Base-by-base conservation (phyloP, 2,329 filamentous ascomycete species). In the Colletotrichum godetiae region DNA sequence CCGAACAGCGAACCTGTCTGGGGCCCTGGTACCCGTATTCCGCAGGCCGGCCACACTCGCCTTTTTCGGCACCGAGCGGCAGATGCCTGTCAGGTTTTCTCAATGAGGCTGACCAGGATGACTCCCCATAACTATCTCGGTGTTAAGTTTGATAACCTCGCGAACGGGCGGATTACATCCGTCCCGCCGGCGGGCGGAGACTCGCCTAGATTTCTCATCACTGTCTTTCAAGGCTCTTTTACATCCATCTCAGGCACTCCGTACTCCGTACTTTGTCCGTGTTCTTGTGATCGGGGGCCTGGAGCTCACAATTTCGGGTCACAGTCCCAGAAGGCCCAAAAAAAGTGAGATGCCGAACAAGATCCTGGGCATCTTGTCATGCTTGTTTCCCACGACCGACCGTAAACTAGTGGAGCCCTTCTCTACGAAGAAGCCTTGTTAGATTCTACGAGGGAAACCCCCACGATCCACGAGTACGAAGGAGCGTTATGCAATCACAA, bases 31-130 rank as follows among this genome's bases (percentile, higher is more conserved):
- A 27, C 37, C 31, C n/a, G 58, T 37, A 56, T 31, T 10, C 10
- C 55, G 62, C 13, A 29, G 10, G 13, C 33, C 62, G 31, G 52
- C 22, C 29, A 46, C 52, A 56, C 5, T 65, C 46, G 31, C 61
- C 61, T 55, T 55, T 56, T 64, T 64, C 52, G 52, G 60, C n/a
- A 35, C 60, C 60, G 60, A 53, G 46, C n/a, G 33, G 11, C 49
- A 6, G 33, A 49, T 53, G 19, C 13, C 46, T 52, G 52, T 35
- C 10, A 24, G 22, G 13, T 35, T n/a, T 61, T 13, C 19, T 35
- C 19, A 11, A n/a, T 58, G n/a, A 31, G 31, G 56, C 35, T 46
- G 35, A 29, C 58, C 58, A 33, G n/a, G 52, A 27, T 55, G 42
- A 22, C 4, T 42, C 37, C 37, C 60, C 46, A 46, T 49, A n/a